Conservation (phyloP, 2,329 filamentous ascomycete genomes). For the Mycosphaerella arachidis region DNA sequence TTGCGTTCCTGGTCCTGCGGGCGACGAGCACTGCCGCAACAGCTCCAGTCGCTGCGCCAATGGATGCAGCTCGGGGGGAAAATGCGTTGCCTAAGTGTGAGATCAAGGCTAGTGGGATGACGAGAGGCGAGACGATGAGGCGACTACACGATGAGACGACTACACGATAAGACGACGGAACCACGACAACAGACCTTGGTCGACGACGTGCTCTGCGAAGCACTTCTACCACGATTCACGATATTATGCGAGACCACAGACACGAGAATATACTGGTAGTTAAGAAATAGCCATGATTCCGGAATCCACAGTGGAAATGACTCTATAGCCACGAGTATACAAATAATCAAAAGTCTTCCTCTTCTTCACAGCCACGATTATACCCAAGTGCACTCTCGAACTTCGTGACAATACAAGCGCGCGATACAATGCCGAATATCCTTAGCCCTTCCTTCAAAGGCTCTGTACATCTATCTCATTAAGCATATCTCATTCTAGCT, state of each 20-base stretch:
- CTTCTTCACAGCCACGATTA: not conserved
- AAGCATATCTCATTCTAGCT: not conserved
- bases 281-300: not conserved
- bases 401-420: no score
- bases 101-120: not conserved
- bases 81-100: not conserved
- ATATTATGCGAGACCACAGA: not conserved
- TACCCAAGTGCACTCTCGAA: constrained; percentile 10
- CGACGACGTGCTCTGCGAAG: no score
- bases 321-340: not conserved
- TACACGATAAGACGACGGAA: not conserved
- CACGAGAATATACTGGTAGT: not conserved
- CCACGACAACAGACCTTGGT: no score
- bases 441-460: not conserved
- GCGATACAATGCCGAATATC: no score
- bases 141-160: not conserved
- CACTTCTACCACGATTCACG: not conserved
- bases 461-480: not conserved
- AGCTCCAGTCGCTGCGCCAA: not conserved
- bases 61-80: not conserved
- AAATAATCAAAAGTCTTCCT: not conserved
- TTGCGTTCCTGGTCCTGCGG: not conserved
- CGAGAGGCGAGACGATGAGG: not conserved
- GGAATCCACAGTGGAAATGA: not conserved
- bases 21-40: not conserved